phyloP scores from a whole-genome alignment of 352 stramenopile species.

The Globisporangium lucens region DNA sequence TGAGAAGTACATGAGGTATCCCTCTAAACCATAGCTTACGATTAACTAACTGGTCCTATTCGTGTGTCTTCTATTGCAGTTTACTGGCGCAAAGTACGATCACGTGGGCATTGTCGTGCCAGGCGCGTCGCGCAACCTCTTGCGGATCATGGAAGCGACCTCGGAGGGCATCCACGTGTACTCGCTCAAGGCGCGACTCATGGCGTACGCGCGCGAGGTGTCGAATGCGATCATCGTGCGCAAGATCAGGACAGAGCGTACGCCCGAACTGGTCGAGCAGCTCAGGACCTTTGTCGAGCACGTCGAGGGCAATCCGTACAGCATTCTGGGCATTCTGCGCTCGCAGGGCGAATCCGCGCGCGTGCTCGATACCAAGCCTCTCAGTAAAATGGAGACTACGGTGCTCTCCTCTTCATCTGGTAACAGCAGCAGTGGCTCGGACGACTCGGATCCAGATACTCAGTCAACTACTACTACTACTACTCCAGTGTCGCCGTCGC shows the following conservation, averaged over 20 bases:
- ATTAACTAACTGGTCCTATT: not conserved
- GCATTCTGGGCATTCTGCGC: constrained; percentile 71
- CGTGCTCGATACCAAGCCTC: not conserved
- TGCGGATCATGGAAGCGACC: constrained; percentile 80
- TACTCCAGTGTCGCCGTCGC: not conserved
- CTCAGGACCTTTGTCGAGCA: constrained; percentile 54
- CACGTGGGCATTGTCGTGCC: constrained; percentile 81
- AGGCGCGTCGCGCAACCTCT: constrained; percentile 45
- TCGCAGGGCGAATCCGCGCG: constrained; percentile 52
- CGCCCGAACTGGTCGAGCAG: constrained; percentile 33
- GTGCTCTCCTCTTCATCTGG: not conserved
- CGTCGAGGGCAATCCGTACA: constrained; percentile 84
- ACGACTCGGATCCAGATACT: constrained; percentile 11
- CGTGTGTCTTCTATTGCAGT: constrained; percentile 25
- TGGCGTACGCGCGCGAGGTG: constrained; percentile 78
- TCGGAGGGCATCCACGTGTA: constrained; percentile 81
- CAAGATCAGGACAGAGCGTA: constrained; percentile 43
- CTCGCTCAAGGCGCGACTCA: constrained; percentile 67
- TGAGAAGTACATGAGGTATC: not conserved
- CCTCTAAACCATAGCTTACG: not conserved
- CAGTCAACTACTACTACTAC: not conserved
- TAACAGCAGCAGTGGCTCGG: not conserved
- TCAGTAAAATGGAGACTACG: not conserved
- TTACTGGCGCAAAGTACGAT: constrained; percentile 76
- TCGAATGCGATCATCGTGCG: constrained; percentile 80